These are phyloP conservation scores for Termitomyces sp. DNA, from an alignment of 768 basidiomycete genomes.

Conservation along the genomic window DNA sequence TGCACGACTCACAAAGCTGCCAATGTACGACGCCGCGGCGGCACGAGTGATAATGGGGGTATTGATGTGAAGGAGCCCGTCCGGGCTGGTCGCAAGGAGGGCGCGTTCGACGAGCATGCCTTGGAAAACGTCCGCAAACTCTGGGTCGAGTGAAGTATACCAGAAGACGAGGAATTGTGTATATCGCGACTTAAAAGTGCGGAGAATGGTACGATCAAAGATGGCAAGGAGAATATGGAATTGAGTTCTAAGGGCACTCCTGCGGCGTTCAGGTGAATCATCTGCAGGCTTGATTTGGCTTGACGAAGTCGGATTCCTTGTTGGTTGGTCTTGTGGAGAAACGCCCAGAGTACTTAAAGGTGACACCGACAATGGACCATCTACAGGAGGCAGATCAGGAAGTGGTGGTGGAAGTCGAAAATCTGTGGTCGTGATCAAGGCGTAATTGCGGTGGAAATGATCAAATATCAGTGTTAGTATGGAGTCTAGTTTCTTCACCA, in stretches of 20 bases:
- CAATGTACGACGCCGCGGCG: slow-evolving; percentile 92
- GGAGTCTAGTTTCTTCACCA: slow-evolving; percentile 89
- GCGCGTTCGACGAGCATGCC: slow-evolving; percentile 93
- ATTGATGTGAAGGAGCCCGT: slow-evolving; percentile 20
- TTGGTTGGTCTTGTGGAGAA: slow-evolving; percentile 13
- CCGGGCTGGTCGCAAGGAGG: slow-evolving; percentile 37
- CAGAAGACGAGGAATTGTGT: slow-evolving; percentile 97
- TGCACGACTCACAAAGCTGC: slow-evolving; percentile 86
- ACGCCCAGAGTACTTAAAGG: slow-evolving; percentile 15
- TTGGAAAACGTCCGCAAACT: slow-evolving; percentile 89
- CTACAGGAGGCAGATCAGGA: slow-evolving; percentile 28
- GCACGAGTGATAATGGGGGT: slow-evolving; percentile 76
- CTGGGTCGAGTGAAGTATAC: slow-evolving; percentile 84
- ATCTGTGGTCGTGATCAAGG: slow-evolving; percentile 15
- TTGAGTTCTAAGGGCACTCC: slow-evolving; percentile 45
- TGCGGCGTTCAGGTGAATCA: slow-evolving; percentile 15
- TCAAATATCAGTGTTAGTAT: slow-evolving; percentile 83
- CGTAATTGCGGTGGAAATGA: slow-evolving; percentile 60
- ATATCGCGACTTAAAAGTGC: slow-evolving; percentile 95
- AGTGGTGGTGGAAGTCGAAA: slow-evolving; percentile 22
- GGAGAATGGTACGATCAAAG: slow-evolving; percentile 90
- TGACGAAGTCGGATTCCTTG: slow-evolving; percentile 2
- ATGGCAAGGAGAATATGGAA: slow-evolving; percentile 88
- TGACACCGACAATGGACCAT: slow-evolving; percentile 15
- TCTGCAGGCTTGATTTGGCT: background rate